Base-by-base conservation (phyloP, 1,139 yeast species). In the Yamadazyma spencermartinsiae region DNA sequence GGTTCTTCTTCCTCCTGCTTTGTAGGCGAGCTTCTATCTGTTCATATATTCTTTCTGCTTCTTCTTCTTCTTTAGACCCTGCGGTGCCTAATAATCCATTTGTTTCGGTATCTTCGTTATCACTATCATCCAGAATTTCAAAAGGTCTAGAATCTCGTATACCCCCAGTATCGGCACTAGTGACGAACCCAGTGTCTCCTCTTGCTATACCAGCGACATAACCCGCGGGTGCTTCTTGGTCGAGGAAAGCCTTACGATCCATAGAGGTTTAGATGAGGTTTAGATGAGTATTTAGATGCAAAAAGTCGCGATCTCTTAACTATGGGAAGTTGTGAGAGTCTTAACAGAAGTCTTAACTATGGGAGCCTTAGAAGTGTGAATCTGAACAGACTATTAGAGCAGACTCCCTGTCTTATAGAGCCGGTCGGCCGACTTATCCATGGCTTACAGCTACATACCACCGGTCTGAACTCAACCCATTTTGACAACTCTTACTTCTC, bases 181-280 rank as follows among this genome's bases (percentile, higher is more conserved):
- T 86, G 0, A 92, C 80, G 59, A 90, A 90, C 1, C 98, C 98
- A 0, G 87, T 79, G 1, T 98, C 98, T 13, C 98, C 98, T 55
- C 98, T 72, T 0, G 98, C 98, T 7, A 89, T 65, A 23, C 98
- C 98, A 1, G 98, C 86, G 28, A 89, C 77, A 56, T 92, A 92
- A 5, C 95, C 95, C 3, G 84, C 79, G 0, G 98, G 98, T 0
- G 98, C 84, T 46, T 83, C 81, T 65, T 86, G 89, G 53, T 85
- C 90, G 39, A 92, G 70, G 60, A 92, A 92, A n/a, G 79, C 70
- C 47, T 65, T 65, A 36, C 78, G 55, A 20, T 74, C 78, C 81
- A 76, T 76, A n/a, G n/a, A n/a, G n/a, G n/a, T n/a, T n/a, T n/a
- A n/a, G n/a, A n/a, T n/a, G n/a, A n/a, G n/a, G n/a, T n/a, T n/a